phyloP scores from a whole-genome alignment of 1,139 yeast species.

The Hyphopichia wangnamkhiaoensis region DNA sequence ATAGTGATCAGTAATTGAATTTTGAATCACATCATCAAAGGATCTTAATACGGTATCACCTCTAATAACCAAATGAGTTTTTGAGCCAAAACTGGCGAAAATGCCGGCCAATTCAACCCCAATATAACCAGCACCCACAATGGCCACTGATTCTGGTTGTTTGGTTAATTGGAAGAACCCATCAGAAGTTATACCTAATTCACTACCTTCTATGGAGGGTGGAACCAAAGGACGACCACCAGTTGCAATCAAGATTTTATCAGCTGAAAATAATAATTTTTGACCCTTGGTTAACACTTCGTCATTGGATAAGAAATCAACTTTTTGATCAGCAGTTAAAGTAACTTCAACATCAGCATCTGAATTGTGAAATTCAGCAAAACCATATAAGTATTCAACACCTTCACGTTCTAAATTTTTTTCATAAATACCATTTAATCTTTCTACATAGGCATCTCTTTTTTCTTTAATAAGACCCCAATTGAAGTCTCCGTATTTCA shows the following conservation, averaged over 20 bases:
- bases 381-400: conserved; percentile 86
- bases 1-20: conserved; percentile 77
- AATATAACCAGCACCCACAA: conserved; percentile 98
- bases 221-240: conserved; percentile 89
- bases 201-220: conserved; percentile 71
- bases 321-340: conserved; percentile 43
- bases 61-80: conserved; percentile 84
- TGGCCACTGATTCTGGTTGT: conserved; percentile 90
- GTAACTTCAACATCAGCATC: conserved; percentile 80
- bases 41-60: conserved; percentile 87
- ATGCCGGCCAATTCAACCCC: conserved; percentile 96
- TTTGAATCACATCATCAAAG: conserved; percentile 81
- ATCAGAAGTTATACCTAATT: conserved; percentile 84
- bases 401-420: conserved; percentile 84
- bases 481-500: conserved; percentile 60
- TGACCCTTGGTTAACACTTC: conserved; percentile 44
- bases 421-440: conserved; percentile 92
- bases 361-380: conserved; percentile 67
- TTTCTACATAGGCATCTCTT: conserved; percentile 85
- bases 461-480: conserved; percentile 81
- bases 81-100: conserved; percentile 84
- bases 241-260: conserved; percentile 82
- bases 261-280: conserved; percentile 69
- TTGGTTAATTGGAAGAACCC: conserved; percentile 79
- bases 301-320: conserved; percentile 29